Conservation (phyloP, 108 stramenopile species). For the Cyclotella cryptica region DNA sequence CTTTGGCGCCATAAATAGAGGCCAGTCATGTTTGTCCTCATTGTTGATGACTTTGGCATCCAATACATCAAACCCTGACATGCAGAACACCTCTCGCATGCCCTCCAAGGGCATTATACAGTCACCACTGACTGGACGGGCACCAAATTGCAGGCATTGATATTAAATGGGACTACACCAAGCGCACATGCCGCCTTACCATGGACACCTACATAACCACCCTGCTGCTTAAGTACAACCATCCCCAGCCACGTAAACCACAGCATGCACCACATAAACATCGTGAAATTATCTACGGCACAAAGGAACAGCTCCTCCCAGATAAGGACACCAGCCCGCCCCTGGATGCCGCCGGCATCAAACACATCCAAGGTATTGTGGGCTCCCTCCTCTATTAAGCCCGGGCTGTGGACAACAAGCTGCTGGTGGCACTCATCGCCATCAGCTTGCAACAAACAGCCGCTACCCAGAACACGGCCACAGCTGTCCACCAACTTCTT, state of each 20-base stretch:
- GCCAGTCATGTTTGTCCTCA: constrained; percentile 16
- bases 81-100: background rate
- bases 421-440: background rate
- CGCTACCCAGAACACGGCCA: background rate
- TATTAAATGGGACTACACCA: constrained; percentile 12
- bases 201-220: background rate
- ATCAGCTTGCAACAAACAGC: background rate
- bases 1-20: constrained; percentile 7
- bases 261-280: background rate
- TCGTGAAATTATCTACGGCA: background rate
- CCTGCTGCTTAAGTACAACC: background rate
- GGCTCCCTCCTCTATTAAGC: background rate
- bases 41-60: constrained; percentile 23
- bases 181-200: background rate
- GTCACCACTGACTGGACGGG: constrained; percentile 17
- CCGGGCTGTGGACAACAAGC: constrained; percentile 1
- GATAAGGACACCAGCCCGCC: background rate
- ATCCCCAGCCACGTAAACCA: background rate
- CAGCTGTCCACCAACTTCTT: background rate
- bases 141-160: background rate
- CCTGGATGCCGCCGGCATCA: background rate
- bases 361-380: background rate
- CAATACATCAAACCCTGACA: background rate
- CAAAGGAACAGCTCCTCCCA: background rate
- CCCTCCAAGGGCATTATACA: background rate